These are phyloP conservation scores for Paramarasmius palmivorus DNA, from an alignment of 1,284 basidiomycete species.

Conservation along the genomic window DNA sequence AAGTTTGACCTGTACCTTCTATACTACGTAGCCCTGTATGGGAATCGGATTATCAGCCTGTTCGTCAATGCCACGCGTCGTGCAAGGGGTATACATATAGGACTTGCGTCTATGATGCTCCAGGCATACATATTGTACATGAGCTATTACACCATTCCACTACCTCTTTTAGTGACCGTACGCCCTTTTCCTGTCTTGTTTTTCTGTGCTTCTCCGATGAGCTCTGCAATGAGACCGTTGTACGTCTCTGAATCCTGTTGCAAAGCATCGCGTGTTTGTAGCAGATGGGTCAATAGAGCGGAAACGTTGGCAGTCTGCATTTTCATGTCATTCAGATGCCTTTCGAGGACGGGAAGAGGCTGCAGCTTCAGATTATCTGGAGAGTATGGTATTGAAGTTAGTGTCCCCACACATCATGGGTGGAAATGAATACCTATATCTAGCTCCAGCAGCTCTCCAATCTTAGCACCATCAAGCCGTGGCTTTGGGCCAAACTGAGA, in stretches of 20 bases:
- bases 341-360: conserved; percentile 65
- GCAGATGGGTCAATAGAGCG: conserved; percentile 71
- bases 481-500: conserved; percentile 72
- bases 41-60: too few relatives aligned
- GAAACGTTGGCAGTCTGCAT: conserved; percentile 74
- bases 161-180: conserved; percentile 49
- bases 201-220: conserved; percentile 83
- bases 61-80: too few relatives aligned
- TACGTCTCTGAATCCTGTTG: conserved; percentile 88
- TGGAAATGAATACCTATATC: conserved; percentile 55
- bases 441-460: conserved; percentile 67
- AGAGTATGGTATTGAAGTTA: conserved; percentile 2
- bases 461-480: conserved; percentile 62
- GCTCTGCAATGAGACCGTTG: conserved; percentile 77
- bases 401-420: background rate
- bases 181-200: conserved; percentile 63
- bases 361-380: conserved; percentile 72
- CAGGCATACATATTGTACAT: background rate
- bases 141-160: conserved; percentile 41
- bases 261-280: conserved; percentile 82
- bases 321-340: conserved; percentile 65
- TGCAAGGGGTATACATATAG: too few relatives aligned
- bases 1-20: conserved; percentile 52
- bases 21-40: background rate
- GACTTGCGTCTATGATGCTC: too few relatives aligned